Percentiles rank a stretch among this genome's conserved stretches.
These are phyloP conservation scores for Cercospora sp. DNA, from an alignment of 2,329 filamentous ascomycete genomes.

Conservation along the genomic window DNA sequence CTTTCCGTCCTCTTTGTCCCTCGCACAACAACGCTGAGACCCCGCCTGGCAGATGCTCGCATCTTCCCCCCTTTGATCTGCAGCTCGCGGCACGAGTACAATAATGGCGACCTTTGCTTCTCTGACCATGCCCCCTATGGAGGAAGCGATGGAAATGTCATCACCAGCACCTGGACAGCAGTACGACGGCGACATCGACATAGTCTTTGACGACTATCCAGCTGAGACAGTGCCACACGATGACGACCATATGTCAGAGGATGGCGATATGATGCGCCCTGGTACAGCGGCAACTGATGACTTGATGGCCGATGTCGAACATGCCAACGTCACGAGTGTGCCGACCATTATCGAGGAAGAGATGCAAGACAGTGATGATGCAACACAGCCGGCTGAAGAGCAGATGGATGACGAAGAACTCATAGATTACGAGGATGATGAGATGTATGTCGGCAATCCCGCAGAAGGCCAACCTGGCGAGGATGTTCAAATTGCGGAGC, in stretches of 20 bases:
- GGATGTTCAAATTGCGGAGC: conserved; percentile 7
- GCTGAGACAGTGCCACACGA: conserved; percentile 40
- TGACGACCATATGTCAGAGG: conserved; percentile 59
- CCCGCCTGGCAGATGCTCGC: conserved; percentile 9
- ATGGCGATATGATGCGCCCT: conserved; percentile 48
- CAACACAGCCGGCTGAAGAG: conserved; percentile 9
- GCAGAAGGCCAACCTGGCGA: conserved; percentile 10
- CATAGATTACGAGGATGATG: conserved; percentile 42
- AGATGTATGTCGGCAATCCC: conserved; percentile 21
- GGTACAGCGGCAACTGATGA: conserved; percentile 36
- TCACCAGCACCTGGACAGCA: conserved; percentile 47
- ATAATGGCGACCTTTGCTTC: conserved; percentile 33
- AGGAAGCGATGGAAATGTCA: conserved; percentile 59
- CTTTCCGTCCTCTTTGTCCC: not conserved
- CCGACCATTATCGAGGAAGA: conserved; percentile 32
- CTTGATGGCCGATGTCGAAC: conserved; percentile 37
- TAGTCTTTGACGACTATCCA: conserved; percentile 56
- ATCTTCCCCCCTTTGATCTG: not conserved
- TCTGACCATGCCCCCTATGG: conserved; percentile 34
- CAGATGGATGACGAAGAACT: conserved; percentile 38
- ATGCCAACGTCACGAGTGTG: conserved; percentile 35
- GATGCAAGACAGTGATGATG: conserved; percentile 33
- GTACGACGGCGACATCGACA: conserved; percentile 56
- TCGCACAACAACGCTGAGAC: not conserved
- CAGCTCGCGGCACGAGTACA: conserved; percentile 13